A percentile compares a stretch with the other conserved stretches of the same genome.
Evolutionary conservation across 2,329 filamentous ascomycete genomes (phyloP).

Genomic region (Akanthomyces uredinophilus): DNA sequence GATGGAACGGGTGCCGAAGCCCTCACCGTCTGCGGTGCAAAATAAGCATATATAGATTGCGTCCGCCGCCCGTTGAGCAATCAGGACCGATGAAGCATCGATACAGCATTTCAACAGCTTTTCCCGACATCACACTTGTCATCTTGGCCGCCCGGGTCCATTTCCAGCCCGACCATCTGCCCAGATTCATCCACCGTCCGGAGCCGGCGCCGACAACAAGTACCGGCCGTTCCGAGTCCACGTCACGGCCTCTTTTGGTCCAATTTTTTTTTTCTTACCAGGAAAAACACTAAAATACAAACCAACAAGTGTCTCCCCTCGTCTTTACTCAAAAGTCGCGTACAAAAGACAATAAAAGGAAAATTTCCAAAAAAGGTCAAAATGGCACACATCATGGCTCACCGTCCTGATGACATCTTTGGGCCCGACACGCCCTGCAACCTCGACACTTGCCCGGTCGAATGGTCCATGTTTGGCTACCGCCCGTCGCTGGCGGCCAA

Average conservation of each 20-base stretch:
- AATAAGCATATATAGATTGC: background rate
- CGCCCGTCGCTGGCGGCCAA: conserved; percentile 50
- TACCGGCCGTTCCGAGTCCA: background rate
- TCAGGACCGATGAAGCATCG: too few species aligned
- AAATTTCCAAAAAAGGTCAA: background rate
- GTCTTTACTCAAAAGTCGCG: too few species aligned
- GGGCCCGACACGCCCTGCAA: conserved; percentile 43
- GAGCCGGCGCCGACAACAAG: background rate
- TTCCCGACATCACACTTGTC: background rate
- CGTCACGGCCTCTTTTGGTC: background rate
- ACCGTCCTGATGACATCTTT: conserved; percentile 24
- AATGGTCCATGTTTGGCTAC: conserved; percentile 49
- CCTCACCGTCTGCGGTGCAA: background rate
- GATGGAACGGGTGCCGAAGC: background rate
- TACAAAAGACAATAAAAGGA: background rate
- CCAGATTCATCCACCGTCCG: background rate
- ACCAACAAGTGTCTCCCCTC: background rate
- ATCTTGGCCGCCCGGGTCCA: background rate
- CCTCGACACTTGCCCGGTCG: conserved; percentile 41
- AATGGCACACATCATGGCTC: too few species aligned
- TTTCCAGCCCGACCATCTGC: background rate
- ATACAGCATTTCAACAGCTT: too few species aligned
- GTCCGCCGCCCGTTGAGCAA: too few species aligned
- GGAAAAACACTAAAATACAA: background rate
- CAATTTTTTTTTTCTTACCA: background rate